A percentile compares a stretch with the other conserved stretches of the same genome.
Conservation (phyloP, 139 green algal species). For the Auxenochlorella pyrenoidosa region DNA sequence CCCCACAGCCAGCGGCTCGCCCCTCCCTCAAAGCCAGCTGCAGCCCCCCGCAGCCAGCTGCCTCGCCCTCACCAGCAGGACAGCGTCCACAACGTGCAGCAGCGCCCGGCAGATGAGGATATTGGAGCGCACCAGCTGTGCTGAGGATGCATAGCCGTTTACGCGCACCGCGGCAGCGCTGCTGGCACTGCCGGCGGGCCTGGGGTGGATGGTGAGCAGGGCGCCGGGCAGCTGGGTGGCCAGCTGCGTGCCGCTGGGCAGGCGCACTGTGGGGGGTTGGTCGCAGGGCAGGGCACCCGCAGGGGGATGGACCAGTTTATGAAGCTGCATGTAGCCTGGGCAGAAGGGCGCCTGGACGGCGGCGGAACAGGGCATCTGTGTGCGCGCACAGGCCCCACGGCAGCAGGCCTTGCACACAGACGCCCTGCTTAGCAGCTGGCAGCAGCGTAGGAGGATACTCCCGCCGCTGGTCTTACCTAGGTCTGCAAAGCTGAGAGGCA, state of each 20-base stretch:
- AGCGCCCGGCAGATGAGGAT: slow-evolving; percentile 1
- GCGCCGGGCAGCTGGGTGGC: slow-evolving; percentile 9
- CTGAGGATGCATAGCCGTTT: background rate
- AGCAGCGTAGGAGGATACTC: too few relatives aligned
- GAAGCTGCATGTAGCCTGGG: too few relatives aligned
- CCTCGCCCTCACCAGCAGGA: slow-evolving; percentile 6
- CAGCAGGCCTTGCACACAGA: too few relatives aligned
- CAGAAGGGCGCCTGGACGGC: too few relatives aligned
- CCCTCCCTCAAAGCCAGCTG: too few relatives aligned
- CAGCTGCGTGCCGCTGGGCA: background rate
- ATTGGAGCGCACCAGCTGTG: slow-evolving; percentile 6
- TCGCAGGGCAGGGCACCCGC: too few relatives aligned
- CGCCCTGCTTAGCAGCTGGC: too few relatives aligned
- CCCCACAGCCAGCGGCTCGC: too few relatives aligned
- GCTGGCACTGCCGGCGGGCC: background rate
- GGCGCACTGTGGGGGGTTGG: background rate
- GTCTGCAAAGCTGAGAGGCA: background rate
- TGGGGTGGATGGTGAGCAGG: background rate
- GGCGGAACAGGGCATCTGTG: too few relatives aligned
- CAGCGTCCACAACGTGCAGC: background rate
- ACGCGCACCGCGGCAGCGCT: background rate
- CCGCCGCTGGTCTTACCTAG: background rate
- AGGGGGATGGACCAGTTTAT: too few relatives aligned
- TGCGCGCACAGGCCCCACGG: too few relatives aligned
- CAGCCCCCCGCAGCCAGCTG: too few relatives aligned